Base-by-base conservation (phyloP, 2,329 filamentous ascomycete genomes). In the Samsoniella hepiali region DNA sequence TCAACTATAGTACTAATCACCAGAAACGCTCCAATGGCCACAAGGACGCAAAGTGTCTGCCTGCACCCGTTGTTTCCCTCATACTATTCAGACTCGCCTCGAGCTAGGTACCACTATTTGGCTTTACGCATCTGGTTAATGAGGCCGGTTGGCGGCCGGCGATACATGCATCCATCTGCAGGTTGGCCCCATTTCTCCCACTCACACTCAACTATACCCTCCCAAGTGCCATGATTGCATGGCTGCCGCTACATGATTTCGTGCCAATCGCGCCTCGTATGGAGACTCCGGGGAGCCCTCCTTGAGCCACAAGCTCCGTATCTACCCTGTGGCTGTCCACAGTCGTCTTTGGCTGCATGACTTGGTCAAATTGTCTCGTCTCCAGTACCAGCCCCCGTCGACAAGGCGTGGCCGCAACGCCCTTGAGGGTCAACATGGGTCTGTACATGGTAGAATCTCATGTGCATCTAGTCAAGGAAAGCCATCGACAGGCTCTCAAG, bases 391-490 rank as follows among this genome's bases (percentile, higher is more conserved):
- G 53, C 55, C 55, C 55, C 55, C 54, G 50, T 62, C 32, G 34
- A 50, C 59, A 59, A 42, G 49, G 49, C 54, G 17, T 29, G 49
- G 44, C 54, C 56, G 49, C 40, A 60, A 47, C 47, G 53, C 38
- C 40, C 10, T 42, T 42, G 40, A 42, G 62, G 56, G 57, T 59
- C 50, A 36, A n/a, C 40, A 62, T 62, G 59, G 59, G 59, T 45
- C 59, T 44, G 59, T 36, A 56, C 53, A 56, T 56, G 53, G 51
- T 42, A 49, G 55, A 63, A 63, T 63, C 62, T 63, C 61, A 63
- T 63, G 62, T 63, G 62, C 62, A 58, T 58, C 62, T 58, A 42
- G 54, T 58, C 60, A 58, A 63, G 62, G 36, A 50, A 57, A 47
- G 38, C 55, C 62, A 58, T 58, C 45, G 54, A 58, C 34, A 45